These are phyloP conservation scores for Phytopythium chamaehyphon DNA, from an alignment of 352 stramenopile genomes.

Conservation along the genomic window DNA sequence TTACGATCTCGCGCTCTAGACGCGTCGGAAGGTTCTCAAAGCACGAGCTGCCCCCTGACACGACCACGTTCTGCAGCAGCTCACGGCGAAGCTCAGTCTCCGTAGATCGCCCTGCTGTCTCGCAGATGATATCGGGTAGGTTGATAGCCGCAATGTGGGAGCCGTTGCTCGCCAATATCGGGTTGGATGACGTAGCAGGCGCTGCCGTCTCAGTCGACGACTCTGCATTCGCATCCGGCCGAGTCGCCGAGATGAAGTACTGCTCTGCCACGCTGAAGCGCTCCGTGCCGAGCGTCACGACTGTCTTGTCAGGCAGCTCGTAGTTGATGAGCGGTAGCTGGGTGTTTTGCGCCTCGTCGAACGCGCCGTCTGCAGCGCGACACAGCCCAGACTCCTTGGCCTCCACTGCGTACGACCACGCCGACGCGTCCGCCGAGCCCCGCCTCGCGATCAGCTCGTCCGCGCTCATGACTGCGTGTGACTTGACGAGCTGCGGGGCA, in stretches of 20 bases:
- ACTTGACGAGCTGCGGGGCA: conserved; percentile 26
- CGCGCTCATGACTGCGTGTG: conserved; percentile 10
- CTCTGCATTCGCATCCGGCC: neutral
- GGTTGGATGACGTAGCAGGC: conserved; percentile 7
- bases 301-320: conserved; percentile 76
- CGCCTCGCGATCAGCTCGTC: conserved; percentile 22
- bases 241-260: conserved; percentile 52
- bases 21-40: conserved; percentile 75
- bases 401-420: conserved; percentile 57
- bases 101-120: conserved; percentile 51
- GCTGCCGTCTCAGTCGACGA: neutral
- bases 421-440: conserved; percentile 11
- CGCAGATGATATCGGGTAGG: conserved; percentile 61
- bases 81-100: conserved; percentile 77
- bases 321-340: conserved; percentile 76
- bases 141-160: conserved; percentile 26
- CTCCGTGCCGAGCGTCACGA: conserved; percentile 83
- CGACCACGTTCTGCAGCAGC: conserved; percentile 78
- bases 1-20: conserved; percentile 72
- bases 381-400: conserved; percentile 75
- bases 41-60: conserved; percentile 75
- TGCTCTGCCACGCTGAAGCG: conserved; percentile 88
- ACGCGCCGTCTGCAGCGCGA: conserved; percentile 61
- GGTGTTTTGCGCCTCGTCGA: conserved; percentile 69
- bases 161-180: conserved; percentile 5